A percentile compares a stretch with the other conserved stretches of the same genome.
Evolutionary conservation across 768 basidiomycete genomes (phyloP).

Genomic region (Trametes gibbosa): DNA sequence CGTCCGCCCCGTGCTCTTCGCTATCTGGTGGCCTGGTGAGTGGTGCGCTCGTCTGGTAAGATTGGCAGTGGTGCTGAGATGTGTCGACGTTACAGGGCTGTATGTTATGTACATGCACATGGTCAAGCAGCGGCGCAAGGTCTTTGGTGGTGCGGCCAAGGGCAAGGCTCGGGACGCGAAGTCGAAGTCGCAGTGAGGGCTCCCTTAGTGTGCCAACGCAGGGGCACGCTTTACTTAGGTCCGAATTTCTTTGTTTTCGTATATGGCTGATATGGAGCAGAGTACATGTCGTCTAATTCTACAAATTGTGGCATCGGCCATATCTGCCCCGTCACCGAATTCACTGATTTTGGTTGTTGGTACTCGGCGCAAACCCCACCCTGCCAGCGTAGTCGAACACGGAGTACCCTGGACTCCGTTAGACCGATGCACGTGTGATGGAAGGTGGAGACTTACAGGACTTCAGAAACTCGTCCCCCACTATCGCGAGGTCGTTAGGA

Average conservation of each 20-base stretch:
- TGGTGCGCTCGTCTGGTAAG: conserved; percentile 13
- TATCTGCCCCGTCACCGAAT: neutral
- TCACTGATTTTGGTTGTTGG: conserved; percentile 42
- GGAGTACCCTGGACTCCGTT: conserved; percentile 50
- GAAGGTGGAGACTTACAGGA: conserved; percentile 45
- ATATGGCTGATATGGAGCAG: neutral
- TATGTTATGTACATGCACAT: conserved; percentile 60
- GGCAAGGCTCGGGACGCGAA: conserved; percentile 34
- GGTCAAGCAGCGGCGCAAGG: conserved; percentile 54
- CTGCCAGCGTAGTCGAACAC: conserved; percentile 58
- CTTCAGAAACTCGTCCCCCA: conserved; percentile 66
- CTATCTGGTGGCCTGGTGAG: conserved; percentile 88
- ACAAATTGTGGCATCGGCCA: neutral
- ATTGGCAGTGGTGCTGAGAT: neutral
- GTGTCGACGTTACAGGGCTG: conserved; percentile 25
- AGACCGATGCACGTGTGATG: neutral
- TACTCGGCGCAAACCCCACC: conserved; percentile 57
- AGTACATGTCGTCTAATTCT: neutral
- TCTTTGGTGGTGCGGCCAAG: conserved; percentile 38
- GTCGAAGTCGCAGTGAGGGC: conserved; percentile 30
- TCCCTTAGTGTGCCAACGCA: neutral
- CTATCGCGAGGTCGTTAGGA: conserved; percentile 53
- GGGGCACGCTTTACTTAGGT: conserved; percentile 3
- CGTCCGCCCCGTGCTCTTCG: conserved; percentile 57
- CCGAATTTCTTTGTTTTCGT: neutral